Conservation (phyloP, 1,284 basidiomycete genomes). For the Grifola frondosa region DNA sequence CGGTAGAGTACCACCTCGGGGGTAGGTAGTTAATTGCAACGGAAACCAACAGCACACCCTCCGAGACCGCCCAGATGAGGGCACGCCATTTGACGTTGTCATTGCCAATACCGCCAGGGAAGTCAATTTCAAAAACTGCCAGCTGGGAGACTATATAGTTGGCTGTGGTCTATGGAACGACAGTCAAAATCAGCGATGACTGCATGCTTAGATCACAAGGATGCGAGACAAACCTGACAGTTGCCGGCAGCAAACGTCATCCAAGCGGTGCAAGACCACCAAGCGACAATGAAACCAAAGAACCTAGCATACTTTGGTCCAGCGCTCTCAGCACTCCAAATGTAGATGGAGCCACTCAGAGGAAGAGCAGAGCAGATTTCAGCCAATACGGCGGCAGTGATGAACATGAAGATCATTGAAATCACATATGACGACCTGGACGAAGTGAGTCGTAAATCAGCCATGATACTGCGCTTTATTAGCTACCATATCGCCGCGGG, state of each 20-base stretch:
- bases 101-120: conserved; percentile 71
- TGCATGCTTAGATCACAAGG: not conserved
- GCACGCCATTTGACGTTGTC: conserved; percentile 81
- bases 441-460: not conserved
- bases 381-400: conserved; percentile 81
- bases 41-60: conserved; percentile 63
- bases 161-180: conserved; percentile 60
- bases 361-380: conserved; percentile 87
- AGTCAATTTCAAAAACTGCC: conserved; percentile 74
- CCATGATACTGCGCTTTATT: no score
- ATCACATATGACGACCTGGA: conserved; percentile 77
- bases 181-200: not conserved
- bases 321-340: conserved; percentile 88
- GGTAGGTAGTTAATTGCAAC: conserved; percentile 83
- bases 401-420: conserved; percentile 80
- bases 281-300: conserved; percentile 84
- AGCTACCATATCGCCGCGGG: conserved; percentile 77
- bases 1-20: conserved; percentile 63
- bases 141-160: conserved; percentile 84
- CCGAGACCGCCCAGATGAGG: conserved; percentile 78
- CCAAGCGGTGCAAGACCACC: conserved; percentile 89
- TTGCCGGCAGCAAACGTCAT: conserved; percentile 86
- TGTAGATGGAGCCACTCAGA: conserved; percentile 84
- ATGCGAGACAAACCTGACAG: conserved; percentile 58
- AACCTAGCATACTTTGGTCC: conserved; percentile 81